Base-by-base conservation (phyloP, 164 flowering plant genomes). In the Aristolochia californica region DNA sequence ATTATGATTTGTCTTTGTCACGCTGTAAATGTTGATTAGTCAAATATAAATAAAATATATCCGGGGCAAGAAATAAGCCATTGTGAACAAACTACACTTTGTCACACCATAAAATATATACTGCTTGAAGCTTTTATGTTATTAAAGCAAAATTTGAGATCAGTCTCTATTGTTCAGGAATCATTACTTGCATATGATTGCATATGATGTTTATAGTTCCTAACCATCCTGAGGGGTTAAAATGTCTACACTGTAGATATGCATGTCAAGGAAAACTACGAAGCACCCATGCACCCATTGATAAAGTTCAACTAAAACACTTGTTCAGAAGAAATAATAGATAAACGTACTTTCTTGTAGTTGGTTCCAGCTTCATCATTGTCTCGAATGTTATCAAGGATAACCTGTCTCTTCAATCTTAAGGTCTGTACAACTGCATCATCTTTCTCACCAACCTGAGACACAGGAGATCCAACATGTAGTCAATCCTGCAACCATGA, bases 331-430 rank as follows among this genome's bases (percentile, higher is more conserved):
- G 40, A 34, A 2, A 34, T 34, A 9, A 34, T 12, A 34, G 11
- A 2, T 2, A 34, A 1, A 3, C 1, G 51, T 22, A 86, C 97
- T 86, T 78, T 82, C 57, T 73, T 78, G 66, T 89, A 89, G 61
- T 61, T 74, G 48, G 77, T 65, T 62, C 88, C 93, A 65, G 80
- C 77, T 69, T 83, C 97, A 68, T 89, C 90, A 76, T 89, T 89
- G 75, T 87, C 97, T 64, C 97, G 93, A 53, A 89, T 87, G 62
- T 87, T 89, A 65, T 89, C 97, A 49, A 89, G 86, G 76, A 87
- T 75, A 57, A 77, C 75, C 75, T 84, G 97, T 64, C 90, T 76
- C 73, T 95, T 83, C 49, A 70, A 70, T 69, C 80, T 77, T 68
- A 89, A 68, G 63, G 75, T 79, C 68, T 82, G 85, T 26, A 79